A percentile compares a stretch with the other conserved stretches of the same genome.
phyloP scores from a whole-genome alignment of 208 protist genomes.

The Leishmania turanica region DNA sequence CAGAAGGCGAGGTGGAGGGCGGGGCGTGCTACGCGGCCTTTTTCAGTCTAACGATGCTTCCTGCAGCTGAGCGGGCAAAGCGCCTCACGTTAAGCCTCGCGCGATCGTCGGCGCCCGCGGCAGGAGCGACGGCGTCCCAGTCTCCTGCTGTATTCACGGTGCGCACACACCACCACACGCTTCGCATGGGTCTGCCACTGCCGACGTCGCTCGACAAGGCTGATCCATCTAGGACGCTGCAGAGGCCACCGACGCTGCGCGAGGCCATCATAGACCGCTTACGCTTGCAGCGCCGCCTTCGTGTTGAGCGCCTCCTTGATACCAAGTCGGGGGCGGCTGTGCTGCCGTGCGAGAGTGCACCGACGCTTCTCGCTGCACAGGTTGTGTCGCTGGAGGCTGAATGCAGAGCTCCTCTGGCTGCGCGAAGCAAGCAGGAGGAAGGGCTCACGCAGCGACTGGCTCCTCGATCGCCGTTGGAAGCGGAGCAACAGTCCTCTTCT shows the following conservation, averaged over 20 bases:
- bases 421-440: neutral
- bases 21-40: constrained; percentile 29
- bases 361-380: constrained; percentile 17
- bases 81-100: neutral
- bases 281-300: constrained; percentile 19
- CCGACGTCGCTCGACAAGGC: neutral
- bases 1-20: neutral
- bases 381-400: constrained; percentile 19
- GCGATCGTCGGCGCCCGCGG: neutral
- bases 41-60: constrained; percentile 26
- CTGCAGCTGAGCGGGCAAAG: constrained; percentile 1
- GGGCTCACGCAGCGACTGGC: constrained; percentile 18
- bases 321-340: constrained; percentile 49
- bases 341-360: constrained; percentile 52
- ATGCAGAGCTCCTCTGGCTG: neutral
- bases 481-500: neutral
- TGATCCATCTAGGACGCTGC: neutral
- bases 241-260: neutral
- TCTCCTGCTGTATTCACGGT: constrained; percentile 14
- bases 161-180: constrained; percentile 2
- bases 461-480: neutral
- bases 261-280: constrained; percentile 16
- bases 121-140: neutral
- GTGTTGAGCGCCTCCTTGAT: constrained; percentile 38
- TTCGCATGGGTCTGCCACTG: constrained; percentile 21